Evolutionary conservation across 345 rosid species (phyloP).

Genomic region (Bretschneidera sinensis): DNA sequence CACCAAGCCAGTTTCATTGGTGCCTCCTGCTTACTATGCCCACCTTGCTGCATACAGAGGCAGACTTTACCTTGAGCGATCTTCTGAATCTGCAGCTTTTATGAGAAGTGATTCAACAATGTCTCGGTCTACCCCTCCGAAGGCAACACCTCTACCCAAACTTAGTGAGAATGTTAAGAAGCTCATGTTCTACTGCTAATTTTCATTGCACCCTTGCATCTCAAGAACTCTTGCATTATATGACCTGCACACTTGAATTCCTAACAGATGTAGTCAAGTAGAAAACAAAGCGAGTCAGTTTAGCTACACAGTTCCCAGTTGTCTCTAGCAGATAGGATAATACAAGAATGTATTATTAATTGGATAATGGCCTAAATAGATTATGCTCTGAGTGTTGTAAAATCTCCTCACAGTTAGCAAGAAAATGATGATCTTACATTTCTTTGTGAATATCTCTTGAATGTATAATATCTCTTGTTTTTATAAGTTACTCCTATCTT

Average conservation of each 20-base stretch:
- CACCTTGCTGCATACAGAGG: constrained; percentile 97
- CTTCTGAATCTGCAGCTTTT: constrained; percentile 40
- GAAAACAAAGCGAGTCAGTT: not conserved
- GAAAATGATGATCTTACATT: no score
- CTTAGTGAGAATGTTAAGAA: constrained; percentile 80
- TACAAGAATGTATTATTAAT: not conserved
- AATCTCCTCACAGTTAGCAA: no score
- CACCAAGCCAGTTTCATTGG: constrained; percentile 89
- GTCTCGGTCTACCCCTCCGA: constrained; percentile 71
- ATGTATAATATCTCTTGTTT: no score
- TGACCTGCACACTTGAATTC: constrained; percentile 3
- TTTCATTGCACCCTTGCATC: constrained; percentile 7
- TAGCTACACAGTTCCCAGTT: not conserved
- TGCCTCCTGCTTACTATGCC: constrained; percentile 93
- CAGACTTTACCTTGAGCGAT: constrained; percentile 79
- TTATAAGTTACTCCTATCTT: no score
- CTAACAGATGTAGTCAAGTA: not conserved
- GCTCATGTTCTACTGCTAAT: constrained; percentile 93
- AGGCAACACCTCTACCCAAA: constrained; percentile 71
- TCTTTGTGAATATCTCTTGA: no score
- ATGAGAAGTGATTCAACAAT: constrained; percentile 36
- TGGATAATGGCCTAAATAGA: not conserved
- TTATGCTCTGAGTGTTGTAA: no score
- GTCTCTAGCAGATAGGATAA: constrained; percentile 1
- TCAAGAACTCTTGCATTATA: constrained; percentile 7